Conservation (phyloP, 805 yeast genomes). For the Ogataea nitratoaversa region DNA sequence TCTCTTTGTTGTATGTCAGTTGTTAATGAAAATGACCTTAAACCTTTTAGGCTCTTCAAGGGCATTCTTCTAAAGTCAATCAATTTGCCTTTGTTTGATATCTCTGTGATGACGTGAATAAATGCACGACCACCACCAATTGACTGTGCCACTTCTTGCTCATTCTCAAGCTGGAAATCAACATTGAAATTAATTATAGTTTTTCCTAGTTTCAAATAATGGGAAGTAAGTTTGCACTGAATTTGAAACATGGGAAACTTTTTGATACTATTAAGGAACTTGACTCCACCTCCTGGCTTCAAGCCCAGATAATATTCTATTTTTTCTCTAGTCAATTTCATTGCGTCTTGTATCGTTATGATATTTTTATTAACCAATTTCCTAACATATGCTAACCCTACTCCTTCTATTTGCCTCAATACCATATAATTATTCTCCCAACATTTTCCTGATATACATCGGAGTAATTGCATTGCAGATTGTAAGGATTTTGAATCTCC, state of each 20-base stretch:
- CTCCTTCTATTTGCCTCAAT: constrained; percentile 43
- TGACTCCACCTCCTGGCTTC: constrained; percentile 31
- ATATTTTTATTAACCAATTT: constrained; percentile 36
- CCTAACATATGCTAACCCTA: constrained; percentile 39
- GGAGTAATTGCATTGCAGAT: constrained; percentile 33
- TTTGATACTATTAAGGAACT: constrained; percentile 31
- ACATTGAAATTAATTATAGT: constrained; percentile 32
- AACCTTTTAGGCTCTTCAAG: constrained; percentile 19
- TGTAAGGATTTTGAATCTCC: constrained; percentile 40
- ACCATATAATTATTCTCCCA: constrained; percentile 48
- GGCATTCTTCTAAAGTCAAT: constrained; percentile 43
- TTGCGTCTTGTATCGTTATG: constrained; percentile 28
- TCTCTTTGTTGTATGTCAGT: constrained; percentile 20
- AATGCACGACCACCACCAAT: constrained; percentile 13
- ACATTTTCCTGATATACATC: constrained; percentile 40
- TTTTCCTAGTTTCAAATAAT: neutral
- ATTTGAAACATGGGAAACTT: constrained; percentile 36
- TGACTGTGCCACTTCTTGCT: constrained; percentile 9
- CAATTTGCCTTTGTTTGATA: constrained; percentile 27
- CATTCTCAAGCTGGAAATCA: constrained; percentile 26
- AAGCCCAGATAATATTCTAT: constrained; percentile 2
- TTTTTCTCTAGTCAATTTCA: constrained; percentile 21
- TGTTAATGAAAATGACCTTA: constrained; percentile 27
- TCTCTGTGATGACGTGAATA: constrained; percentile 10
- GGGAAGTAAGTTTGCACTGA: constrained; percentile 9